Evolutionary conservation across 805 yeast genomes (phyloP).

Genomic region (Myxozyma neglecta): DNA sequence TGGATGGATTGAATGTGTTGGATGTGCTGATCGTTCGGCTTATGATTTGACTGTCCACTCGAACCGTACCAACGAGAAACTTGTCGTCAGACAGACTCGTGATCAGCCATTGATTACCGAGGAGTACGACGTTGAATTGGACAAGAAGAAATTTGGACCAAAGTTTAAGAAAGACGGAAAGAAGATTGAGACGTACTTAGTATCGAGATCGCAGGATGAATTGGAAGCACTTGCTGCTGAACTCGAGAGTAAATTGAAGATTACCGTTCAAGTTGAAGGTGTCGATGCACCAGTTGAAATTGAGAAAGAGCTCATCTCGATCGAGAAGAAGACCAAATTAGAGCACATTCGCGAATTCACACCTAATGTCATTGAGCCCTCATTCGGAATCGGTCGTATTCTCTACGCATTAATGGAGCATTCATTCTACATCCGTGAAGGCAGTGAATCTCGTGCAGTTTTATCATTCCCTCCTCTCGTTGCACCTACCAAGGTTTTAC

Average conservation of each 20-base stretch:
- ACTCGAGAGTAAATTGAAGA: constrained; percentile 60
- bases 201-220: constrained; percentile 77
- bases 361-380: constrained; percentile 98
- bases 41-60: constrained; percentile 95
- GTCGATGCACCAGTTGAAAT: constrained; percentile 63
- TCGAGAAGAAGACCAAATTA: constrained; percentile 73
- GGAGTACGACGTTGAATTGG: constrained; percentile 77
- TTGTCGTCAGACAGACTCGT: constrained; percentile 89
- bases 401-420: constrained; percentile 92
- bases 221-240: constrained; percentile 73
- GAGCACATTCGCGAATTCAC: constrained; percentile 93
- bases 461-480: constrained; percentile 91
- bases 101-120: constrained; percentile 82
- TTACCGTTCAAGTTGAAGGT: constrained; percentile 67
- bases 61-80: constrained; percentile 90
- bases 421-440: constrained; percentile 91
- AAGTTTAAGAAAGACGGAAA: constrained; percentile 97
- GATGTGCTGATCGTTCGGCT: constrained; percentile 99
- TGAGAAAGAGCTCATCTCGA: constrained; percentile 67
- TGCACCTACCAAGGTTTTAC: constrained; percentile 95
- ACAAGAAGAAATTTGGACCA: constrained; percentile 97
- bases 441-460: constrained; percentile 82
- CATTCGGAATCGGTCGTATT: constrained; percentile 98
- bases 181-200: constrained; percentile 77
- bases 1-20: constrained; percentile 99